Conservation (phyloP, 2,329 filamentous ascomycete species). For the Hypoxylon rubiginosum region DNA sequence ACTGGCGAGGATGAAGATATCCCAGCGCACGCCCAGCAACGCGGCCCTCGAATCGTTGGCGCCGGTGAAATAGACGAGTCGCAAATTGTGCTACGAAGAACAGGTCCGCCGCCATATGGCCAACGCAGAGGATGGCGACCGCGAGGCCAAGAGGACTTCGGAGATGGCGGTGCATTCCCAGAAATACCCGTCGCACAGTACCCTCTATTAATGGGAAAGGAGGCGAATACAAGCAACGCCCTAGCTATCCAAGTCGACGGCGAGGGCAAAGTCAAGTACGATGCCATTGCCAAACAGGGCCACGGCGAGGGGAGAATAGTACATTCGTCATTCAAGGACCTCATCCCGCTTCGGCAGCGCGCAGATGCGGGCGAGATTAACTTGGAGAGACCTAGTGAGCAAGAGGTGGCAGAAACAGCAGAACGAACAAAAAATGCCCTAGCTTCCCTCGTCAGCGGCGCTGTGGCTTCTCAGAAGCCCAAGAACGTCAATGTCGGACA, state of each 20-base stretch:
- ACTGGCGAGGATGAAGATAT: conserved; percentile 89
- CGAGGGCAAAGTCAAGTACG: conserved; percentile 95
- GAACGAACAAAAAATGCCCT: conserved; percentile 91
- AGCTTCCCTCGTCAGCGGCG: conserved; percentile 83
- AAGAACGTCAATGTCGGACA: conserved; percentile 91
- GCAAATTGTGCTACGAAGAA: conserved; percentile 84
- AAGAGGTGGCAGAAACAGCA: conserved; percentile 85
- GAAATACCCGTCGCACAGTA: conserved; percentile 96
- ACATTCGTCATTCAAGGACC: conserved; percentile 95
- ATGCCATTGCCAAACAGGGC: conserved; percentile 91
- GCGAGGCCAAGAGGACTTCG: conserved; percentile 89
- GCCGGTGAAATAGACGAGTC: conserved; percentile 85
- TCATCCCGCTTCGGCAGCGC: conserved; percentile 93
- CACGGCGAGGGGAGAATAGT: conserved; percentile 87
- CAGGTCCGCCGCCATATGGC: conserved; percentile 88
- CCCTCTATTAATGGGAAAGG: conserved; percentile 93
- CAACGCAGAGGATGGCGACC: conserved; percentile 92
- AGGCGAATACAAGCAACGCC: conserved; percentile 83
- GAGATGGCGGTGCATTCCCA: conserved; percentile 95
- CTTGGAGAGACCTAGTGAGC: conserved; percentile 84
- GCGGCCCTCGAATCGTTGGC: conserved; percentile 85
- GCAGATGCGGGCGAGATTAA: conserved; percentile 94
- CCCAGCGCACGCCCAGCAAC: conserved; percentile 77
- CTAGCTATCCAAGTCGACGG: conserved; percentile 92
- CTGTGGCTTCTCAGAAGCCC: conserved; percentile 91